A percentile compares a stretch with the other conserved stretches of the same genome.
Evolutionary conservation across 176 grass and related monocot genomes (phyloP).

Genomic region (Ananas comosus): DNA sequence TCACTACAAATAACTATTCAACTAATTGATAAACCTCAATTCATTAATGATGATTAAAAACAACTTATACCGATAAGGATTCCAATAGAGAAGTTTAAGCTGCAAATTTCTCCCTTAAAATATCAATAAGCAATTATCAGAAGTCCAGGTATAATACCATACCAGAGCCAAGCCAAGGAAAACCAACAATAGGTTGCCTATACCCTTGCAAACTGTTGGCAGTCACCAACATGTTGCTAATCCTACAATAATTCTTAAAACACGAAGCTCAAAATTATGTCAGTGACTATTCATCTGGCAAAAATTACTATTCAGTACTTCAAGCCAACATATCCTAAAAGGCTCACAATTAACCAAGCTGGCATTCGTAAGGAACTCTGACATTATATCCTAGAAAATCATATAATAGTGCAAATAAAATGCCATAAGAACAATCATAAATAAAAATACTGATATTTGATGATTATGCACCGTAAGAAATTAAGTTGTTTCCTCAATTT

Average conservation of each 20-base stretch:
- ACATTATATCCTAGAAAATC: too few species aligned
- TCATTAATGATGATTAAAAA: background rate
- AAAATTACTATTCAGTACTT: too few species aligned
- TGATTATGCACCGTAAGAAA: too few species aligned
- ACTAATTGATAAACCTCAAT: background rate
- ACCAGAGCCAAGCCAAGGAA: conserved; percentile 23
- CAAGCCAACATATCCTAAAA: too few species aligned
- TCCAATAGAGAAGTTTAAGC: background rate
- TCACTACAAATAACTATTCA: background rate
- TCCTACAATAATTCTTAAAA: conserved; percentile 14
- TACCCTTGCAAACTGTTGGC: conserved; percentile 1
- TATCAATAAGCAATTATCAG: conserved; percentile 1
- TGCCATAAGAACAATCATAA: too few species aligned
- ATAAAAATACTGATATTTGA: too few species aligned
- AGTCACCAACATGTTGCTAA: conserved; percentile 14
- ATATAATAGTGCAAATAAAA: too few species aligned
- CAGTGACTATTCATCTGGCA: background rate
- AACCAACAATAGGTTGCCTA: conserved; percentile 11
- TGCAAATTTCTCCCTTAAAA: background rate
- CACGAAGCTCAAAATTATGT: conserved; percentile 9
- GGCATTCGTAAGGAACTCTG: too few species aligned
- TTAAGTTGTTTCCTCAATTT: too few species aligned
- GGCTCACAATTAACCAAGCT: too few species aligned
- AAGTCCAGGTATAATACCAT: conserved; percentile 10
- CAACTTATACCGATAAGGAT: background rate